Percentiles rank a stretch among this genome's conserved stretches.
Conservation (phyloP, 2,329 filamentous ascomycete genomes). For the Penicillium sp. region DNA sequence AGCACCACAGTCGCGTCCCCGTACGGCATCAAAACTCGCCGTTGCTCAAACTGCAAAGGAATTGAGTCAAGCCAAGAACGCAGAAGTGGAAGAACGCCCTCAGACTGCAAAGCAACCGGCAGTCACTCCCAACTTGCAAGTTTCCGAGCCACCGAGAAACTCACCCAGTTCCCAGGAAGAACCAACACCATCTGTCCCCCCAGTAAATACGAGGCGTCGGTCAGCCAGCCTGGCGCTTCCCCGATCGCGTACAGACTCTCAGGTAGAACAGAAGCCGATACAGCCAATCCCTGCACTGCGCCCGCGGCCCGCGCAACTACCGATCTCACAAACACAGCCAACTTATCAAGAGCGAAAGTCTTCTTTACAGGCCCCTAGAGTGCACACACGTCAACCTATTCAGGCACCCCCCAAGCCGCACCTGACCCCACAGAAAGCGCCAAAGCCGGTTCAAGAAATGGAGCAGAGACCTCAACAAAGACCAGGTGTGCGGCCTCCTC, state of each 20-base stretch:
- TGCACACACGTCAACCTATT: background rate
- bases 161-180: background rate
- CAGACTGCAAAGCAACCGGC: background rate
- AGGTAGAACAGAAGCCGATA: background rate
- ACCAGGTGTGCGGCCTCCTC: background rate
- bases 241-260: background rate
- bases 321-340: background rate
- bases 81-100: background rate
- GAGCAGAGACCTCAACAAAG: background rate
- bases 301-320: background rate
- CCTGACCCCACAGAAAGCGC: background rate
- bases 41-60: background rate
- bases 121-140: background rate
- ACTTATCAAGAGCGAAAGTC: constrained; percentile 7
- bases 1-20: background rate
- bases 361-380: constrained; percentile 3
- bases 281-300: background rate
- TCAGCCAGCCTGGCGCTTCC: constrained; percentile 1
- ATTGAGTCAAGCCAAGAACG: background rate
- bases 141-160: background rate
- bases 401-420: background rate
- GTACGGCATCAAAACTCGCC: constrained; percentile 4
- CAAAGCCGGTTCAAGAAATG: background rate
- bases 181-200: background rate
- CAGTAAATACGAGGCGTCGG: background rate